These are phyloP conservation scores for Cercospora canescens DNA, from an alignment of 2,329 filamentous ascomycete species.

Conservation along the genomic window DNA sequence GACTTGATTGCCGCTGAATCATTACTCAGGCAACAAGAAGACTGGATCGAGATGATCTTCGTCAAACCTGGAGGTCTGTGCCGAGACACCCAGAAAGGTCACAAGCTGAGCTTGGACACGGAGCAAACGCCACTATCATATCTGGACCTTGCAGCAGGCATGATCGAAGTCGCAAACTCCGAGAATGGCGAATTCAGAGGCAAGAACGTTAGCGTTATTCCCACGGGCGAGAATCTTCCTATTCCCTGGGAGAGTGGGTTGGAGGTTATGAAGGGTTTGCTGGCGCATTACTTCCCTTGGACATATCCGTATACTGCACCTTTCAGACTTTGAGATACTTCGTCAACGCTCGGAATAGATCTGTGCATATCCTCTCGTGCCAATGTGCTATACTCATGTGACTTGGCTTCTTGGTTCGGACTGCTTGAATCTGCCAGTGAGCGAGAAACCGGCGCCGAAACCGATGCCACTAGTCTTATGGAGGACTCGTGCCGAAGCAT, in stretches of 20 bases:
- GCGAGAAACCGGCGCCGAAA: neutral
- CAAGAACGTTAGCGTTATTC: neutral
- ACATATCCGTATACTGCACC: neutral
- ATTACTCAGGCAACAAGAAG: slow-evolving; percentile 39
- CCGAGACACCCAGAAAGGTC: slow-evolving; percentile 41
- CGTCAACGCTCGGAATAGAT: neutral
- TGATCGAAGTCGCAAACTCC: slow-evolving; percentile 47
- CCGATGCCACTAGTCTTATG: too few relatives aligned
- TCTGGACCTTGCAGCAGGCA: slow-evolving; percentile 48
- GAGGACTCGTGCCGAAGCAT: too few relatives aligned
- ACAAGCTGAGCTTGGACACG: slow-evolving; percentile 41
- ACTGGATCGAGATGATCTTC: slow-evolving; percentile 42
- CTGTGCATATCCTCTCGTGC: neutral
- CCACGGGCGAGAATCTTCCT: neutral
- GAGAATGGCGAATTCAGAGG: neutral
- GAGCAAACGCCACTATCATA: slow-evolving; percentile 44
- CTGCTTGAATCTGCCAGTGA: neutral
- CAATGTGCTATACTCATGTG: neutral
- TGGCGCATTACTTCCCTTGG: neutral
- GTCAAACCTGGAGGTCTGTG: slow-evolving; percentile 46
- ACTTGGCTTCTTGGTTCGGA: neutral
- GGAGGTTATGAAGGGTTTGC: neutral
- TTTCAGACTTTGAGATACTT: neutral
- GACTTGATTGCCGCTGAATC: slow-evolving; percentile 41
- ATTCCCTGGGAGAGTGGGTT: neutral